A percentile compares a stretch with the other conserved stretches of the same genome.
phyloP scores from a whole-genome alignment of 2,329 filamentous ascomycete species.

The Nectriaceae sp. region DNA sequence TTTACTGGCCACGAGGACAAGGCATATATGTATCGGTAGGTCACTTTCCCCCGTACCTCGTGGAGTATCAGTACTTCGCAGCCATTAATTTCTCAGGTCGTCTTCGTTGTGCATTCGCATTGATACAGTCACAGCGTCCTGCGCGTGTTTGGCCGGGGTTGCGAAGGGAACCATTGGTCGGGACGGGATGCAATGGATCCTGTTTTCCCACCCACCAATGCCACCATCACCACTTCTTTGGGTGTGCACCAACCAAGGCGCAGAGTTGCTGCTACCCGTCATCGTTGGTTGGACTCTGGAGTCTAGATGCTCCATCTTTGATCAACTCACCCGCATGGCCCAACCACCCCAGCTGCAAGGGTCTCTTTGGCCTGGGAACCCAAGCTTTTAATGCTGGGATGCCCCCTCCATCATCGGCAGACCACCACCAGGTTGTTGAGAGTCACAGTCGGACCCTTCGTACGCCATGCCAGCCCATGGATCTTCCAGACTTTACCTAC shows the following conservation, averaged over 20 bases:
- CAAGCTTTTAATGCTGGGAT: slow-evolving; percentile 7
- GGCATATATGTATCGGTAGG: slow-evolving; percentile 13
- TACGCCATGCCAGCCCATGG: neutral
- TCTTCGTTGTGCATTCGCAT: neutral
- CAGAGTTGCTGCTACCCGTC: neutral
- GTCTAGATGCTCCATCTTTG: neutral
- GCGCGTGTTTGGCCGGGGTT: neutral
- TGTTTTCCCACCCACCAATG: neutral
- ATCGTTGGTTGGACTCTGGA: neutral
- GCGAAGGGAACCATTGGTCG: neutral
- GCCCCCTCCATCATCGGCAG: slow-evolving; percentile 7
- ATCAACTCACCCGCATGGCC: neutral
- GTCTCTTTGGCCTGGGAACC: neutral
- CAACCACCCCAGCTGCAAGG: neutral
- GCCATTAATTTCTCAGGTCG: neutral
- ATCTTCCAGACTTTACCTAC: neutral
- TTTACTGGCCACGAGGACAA: slow-evolving; percentile 11
- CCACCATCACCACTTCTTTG: too few species aligned
- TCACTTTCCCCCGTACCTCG: slow-evolving; percentile 3
- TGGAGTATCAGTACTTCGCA: neutral
- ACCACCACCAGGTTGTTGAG: neutral
- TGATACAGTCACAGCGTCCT: neutral
- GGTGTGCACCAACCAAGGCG: neutral
- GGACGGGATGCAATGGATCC: neutral
- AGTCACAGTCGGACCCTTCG: neutral